Conservation (phyloP, 495 filamentous ascomycete genomes). For the Penicillium bialowiezense region DNA sequence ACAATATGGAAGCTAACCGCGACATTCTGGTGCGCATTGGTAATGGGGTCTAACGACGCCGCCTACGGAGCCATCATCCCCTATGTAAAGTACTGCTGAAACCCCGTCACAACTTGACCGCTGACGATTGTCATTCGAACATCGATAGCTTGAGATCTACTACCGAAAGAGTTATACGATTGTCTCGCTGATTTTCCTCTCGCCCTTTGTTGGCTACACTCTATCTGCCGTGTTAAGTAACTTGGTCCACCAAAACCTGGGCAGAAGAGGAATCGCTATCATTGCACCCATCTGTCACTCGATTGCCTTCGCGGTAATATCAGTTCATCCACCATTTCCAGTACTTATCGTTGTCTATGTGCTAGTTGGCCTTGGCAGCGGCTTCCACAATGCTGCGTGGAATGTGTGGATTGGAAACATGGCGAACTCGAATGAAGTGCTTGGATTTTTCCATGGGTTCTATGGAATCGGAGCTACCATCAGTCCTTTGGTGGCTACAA, state of each 20-base stretch:
- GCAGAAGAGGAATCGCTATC: conserved; percentile 69
- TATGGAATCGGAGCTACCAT: conserved; percentile 57
- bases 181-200: conserved; percentile 58
- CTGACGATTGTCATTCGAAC: neutral
- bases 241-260: conserved; percentile 52
- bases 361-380: conserved; percentile 56
- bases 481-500: conserved; percentile 54
- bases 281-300: conserved; percentile 60
- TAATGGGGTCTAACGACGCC: conserved; percentile 75
- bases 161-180: conserved; percentile 52
- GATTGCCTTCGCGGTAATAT: conserved; percentile 53
- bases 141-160: conserved; percentile 49
- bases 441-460: conserved; percentile 56
- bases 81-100: conserved; percentile 22
- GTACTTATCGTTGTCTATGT: conserved; percentile 52
- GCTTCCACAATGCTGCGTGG: conserved; percentile 56
- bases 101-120: neutral
- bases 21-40: conserved; percentile 33
- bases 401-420: conserved; percentile 61
- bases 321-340: conserved; percentile 56
- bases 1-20: conserved; percentile 21
- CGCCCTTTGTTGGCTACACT: conserved; percentile 55
- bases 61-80: conserved; percentile 63
- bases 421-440: conserved; percentile 53
- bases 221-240: conserved; percentile 52